Base-by-base conservation (phyloP, 164 flowering plant genomes). In the Magnolia sinica region DNA sequence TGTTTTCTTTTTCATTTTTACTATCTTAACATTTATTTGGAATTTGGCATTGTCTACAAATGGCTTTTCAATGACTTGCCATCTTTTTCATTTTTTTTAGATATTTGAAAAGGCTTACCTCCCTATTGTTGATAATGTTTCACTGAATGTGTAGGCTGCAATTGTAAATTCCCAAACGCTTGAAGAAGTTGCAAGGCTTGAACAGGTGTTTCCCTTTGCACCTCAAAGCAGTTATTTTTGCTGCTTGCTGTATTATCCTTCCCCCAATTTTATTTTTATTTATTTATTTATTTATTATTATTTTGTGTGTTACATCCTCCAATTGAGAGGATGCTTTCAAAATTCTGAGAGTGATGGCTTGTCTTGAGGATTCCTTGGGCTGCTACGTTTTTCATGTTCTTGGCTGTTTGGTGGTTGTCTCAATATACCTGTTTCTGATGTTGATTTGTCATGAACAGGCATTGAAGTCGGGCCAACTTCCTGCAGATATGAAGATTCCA, bases 111-210 rank as follows among this genome's bases (percentile, higher is more conserved):
- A 58, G 10, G 50, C 27, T 63, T 31, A 31, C 29, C 1, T 37
- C 19, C 50, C 6, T 37, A 37, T 37, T 31, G 10, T 63, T 61
- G 70, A 27, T 50, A 24, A 37, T 68, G 37, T 79, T 70, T 74
- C 49, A 8, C 66, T 73, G 51, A 61, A 1, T 77, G 7, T 86
- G 88, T 90, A 96, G 99, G 98, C 99, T 83, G 99, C 99, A 64
- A 96, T 96, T 83, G 90, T 92, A 76, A 96, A 96, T 81, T 92
- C 98, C 37, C 98, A 92, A 82, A 96, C 99, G 71, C 91, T 96
- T 68, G 99, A 96, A 86, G 98, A 96, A 86, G 98, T 96, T 85
- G 97, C 97, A 50, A 87, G 93, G 79, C 98, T 96, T 78, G 99
- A 96, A 84, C 81, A 94, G 98, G 99, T 96, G 50, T 69, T 70